These are phyloP conservation scores for Glycyrrhiza uralensis DNA, from an alignment of 306 rosid genomes.

Conservation along the genomic window DNA sequence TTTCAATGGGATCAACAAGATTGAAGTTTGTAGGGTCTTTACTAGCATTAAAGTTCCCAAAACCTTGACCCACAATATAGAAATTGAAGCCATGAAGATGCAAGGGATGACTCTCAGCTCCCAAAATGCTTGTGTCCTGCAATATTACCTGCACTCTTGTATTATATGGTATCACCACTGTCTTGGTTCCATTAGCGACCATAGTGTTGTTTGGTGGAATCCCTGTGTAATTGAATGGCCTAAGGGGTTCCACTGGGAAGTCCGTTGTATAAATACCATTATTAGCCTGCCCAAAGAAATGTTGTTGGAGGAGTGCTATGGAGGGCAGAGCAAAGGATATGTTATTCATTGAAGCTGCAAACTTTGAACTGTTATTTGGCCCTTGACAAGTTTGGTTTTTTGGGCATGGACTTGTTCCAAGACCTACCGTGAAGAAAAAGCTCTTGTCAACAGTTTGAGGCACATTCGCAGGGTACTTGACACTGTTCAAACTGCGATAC, in stretches of 20 bases:
- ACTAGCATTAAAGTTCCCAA: constrained; percentile 54
- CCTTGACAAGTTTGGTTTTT: constrained; percentile 70
- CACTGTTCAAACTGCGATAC: constrained; percentile 48
- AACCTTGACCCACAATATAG: constrained; percentile 64
- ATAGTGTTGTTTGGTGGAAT: constrained; percentile 49
- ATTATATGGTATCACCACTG: constrained; percentile 33
- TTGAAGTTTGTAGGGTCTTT: constrained; percentile 54
- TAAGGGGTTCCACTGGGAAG: constrained; percentile 47
- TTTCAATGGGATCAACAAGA: constrained; percentile 61
- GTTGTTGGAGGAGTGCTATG: constrained; percentile 58
- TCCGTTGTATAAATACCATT: constrained; percentile 41
- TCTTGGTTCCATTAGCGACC: constrained; percentile 47
- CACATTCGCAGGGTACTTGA: constrained; percentile 58
- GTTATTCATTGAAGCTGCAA: constrained; percentile 61
- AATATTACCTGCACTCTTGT: constrained; percentile 46
- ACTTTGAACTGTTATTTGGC: constrained; percentile 58
- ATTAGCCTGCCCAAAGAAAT: constrained; percentile 35
- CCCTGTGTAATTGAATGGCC: constrained; percentile 51
- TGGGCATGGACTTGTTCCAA: constrained; percentile 65
- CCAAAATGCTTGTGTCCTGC: constrained; percentile 68
- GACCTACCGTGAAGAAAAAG: constrained; percentile 63
- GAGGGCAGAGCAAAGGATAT: constrained; percentile 54
- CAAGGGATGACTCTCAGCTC: constrained; percentile 75
- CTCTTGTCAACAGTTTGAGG: constrained; percentile 44
- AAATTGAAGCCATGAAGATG: constrained; percentile 81